These are phyloP conservation scores for Aphelidium insulamus DNA, from an alignment of 371 early-diverging fungal species.

Conservation along the genomic window DNA sequence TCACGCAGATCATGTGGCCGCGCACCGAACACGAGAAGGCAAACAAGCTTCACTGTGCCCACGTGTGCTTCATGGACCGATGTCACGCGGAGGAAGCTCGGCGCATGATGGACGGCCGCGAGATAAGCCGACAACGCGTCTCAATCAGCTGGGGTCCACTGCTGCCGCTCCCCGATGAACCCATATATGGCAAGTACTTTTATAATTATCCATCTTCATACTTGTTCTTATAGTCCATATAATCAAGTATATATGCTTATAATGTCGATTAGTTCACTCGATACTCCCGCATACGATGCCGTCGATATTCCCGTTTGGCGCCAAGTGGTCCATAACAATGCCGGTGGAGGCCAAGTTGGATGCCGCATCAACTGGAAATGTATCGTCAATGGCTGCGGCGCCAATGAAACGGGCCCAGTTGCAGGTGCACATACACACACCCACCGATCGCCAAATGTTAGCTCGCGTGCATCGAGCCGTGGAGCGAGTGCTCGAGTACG, in stretches of 20 bases:
- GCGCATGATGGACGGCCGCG: conserved; percentile 42
- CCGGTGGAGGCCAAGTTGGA: too few relatives aligned
- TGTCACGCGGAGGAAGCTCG: conserved; percentile 47
- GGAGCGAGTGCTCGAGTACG: conserved; percentile 52
- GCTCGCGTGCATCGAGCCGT: conserved; percentile 61
- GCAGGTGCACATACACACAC: too few relatives aligned
- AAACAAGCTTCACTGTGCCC: conserved; percentile 46
- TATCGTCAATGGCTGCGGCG: too few relatives aligned
- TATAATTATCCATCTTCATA: background rate
- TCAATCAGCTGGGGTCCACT: conserved; percentile 77
- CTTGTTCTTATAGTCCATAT: too few relatives aligned
- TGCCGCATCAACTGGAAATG: too few relatives aligned
- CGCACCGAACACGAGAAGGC: conserved; percentile 47
- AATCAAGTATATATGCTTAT: too few relatives aligned
- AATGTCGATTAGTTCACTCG: too few relatives aligned
- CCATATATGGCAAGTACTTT: conserved; percentile 38
- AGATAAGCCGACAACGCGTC: too few relatives aligned
- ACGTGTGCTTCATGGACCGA: conserved; percentile 76
- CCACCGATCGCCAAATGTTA: conserved; percentile 26
- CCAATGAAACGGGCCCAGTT: too few relatives aligned
- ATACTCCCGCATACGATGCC: too few relatives aligned
- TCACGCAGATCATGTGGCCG: conserved; percentile 91
- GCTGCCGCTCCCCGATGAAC: conserved; percentile 48
- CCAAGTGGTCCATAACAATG: too few relatives aligned
- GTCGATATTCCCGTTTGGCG: too few relatives aligned